phyloP scores from a whole-genome alignment of 495 filamentous ascomycete species.

The Rhypophila decipiens region DNA sequence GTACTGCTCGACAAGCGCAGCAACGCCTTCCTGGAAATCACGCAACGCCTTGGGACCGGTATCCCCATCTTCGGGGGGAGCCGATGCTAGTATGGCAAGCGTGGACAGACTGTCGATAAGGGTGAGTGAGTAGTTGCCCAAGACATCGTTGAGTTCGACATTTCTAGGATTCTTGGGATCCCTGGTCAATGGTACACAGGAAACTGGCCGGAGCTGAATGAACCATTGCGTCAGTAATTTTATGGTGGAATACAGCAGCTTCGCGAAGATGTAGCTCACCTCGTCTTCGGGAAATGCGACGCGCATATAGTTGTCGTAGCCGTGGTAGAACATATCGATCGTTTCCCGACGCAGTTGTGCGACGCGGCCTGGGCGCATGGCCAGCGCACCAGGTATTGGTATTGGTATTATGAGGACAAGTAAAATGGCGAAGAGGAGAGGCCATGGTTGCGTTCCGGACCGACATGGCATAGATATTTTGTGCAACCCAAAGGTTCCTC shows the following conservation, averaged over 20 bases:
- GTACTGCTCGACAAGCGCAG: conserved; percentile 74
- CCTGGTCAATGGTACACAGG: conserved; percentile 75
- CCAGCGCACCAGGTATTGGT: conserved; percentile 23
- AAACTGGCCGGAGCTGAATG: conserved; percentile 66
- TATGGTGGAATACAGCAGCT: background rate
- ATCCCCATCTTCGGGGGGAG: conserved; percentile 39
- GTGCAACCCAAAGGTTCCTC: too few relatives aligned
- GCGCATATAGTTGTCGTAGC: conserved; percentile 89
- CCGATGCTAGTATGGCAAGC: conserved; percentile 81
- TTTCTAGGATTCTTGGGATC: conserved; percentile 73
- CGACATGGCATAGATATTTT: too few relatives aligned
- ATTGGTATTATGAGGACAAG: conserved; percentile 25
- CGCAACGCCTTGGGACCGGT: conserved; percentile 55
- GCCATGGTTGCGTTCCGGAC: conserved; percentile 1
- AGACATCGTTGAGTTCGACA: conserved; percentile 87
- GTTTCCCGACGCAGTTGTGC: conserved; percentile 61
- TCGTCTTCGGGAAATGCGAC: conserved; percentile 97
- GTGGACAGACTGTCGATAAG: conserved; percentile 92
- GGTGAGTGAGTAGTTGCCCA: conserved; percentile 95
- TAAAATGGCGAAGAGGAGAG: conserved; percentile 3
- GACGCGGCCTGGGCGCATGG: conserved; percentile 48
- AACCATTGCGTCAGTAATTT: conserved; percentile 1
- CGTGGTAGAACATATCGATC: conserved; percentile 92
- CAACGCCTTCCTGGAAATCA: conserved; percentile 77
- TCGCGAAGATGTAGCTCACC: conserved; percentile 31